Evolutionary conservation across 2,329 filamentous ascomycete species (phyloP).

Genomic region (Leptographium radiaticola): DNA sequence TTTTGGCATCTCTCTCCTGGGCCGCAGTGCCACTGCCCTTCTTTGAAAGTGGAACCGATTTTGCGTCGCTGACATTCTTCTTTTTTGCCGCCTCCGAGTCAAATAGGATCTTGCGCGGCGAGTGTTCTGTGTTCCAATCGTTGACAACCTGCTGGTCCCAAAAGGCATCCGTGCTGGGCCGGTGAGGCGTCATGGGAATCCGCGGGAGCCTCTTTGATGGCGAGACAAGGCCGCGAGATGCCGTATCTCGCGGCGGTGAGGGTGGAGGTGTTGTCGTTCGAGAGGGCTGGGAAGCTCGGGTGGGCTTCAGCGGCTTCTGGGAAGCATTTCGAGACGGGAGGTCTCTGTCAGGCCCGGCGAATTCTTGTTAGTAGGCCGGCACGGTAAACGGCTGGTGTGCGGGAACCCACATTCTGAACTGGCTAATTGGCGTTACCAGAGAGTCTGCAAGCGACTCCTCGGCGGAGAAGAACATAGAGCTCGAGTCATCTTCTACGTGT

Average conservation of each 20-base stretch:
- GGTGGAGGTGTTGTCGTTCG: constrained; percentile 11
- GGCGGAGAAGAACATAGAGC: constrained; percentile 11
- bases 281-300: background rate
- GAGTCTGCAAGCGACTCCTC: constrained; percentile 3
- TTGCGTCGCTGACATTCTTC: background rate
- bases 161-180: constrained; percentile 41
- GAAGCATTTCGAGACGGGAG: background rate
- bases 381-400: background rate
- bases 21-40: constrained; percentile 18
- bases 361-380: background rate
- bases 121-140: constrained; percentile 50
- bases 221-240: constrained; percentile 15
- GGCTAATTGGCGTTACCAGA: background rate
- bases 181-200: constrained; percentile 41
- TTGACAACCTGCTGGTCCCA: constrained; percentile 47
- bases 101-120: constrained; percentile 20
- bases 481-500: constrained; percentile 2
- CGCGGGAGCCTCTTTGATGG: constrained; percentile 21
- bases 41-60: constrained; percentile 10
- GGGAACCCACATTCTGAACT: constrained; percentile 1
- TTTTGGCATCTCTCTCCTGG: constrained; percentile 31
- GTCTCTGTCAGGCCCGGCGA: background rate
- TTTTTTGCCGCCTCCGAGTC: constrained; percentile 8
- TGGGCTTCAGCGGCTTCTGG: background rate
- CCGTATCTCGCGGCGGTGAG: constrained; percentile 5